Conservation (phyloP, 768 basidiomycete species). For the Mycena sanguinolenta region DNA sequence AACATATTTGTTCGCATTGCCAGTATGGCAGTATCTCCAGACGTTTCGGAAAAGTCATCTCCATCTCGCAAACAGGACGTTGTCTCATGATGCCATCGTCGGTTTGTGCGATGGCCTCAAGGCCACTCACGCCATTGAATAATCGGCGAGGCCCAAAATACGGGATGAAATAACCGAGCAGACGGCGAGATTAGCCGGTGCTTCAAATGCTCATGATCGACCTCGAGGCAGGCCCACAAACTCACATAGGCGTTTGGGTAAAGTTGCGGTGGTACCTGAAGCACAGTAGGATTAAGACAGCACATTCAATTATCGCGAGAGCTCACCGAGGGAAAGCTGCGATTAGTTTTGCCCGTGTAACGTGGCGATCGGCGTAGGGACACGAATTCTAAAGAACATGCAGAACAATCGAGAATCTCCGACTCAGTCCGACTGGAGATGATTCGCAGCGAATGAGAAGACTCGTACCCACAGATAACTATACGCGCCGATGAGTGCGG, state of each 20-base stretch:
- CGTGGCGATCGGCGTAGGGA: not conserved
- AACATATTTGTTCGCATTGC: not conserved
- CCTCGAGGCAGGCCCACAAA: conserved; percentile 28
- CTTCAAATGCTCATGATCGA: not conserved
- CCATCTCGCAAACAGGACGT: too few species aligned
- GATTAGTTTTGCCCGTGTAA: not conserved
- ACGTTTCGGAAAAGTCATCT: not conserved
- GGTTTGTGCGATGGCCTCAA: too few species aligned
- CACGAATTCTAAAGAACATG: not conserved
- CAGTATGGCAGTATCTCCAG: not conserved
- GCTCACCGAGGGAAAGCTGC: not conserved
- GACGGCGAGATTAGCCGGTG: conserved; percentile 5
- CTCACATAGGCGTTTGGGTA: not conserved
- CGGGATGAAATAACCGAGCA: not conserved
- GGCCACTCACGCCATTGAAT: not conserved
- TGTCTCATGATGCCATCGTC: not conserved
- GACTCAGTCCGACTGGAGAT: conserved; percentile 3
- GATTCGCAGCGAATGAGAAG: conserved; percentile 12
- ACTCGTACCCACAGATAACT: conserved; percentile 21
- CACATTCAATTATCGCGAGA: not conserved
- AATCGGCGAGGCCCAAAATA: not conserved
- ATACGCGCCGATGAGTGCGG: conserved; percentile 17
- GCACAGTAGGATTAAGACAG: not conserved
- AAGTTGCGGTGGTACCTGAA: not conserved
- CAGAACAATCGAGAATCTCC: not conserved